phyloP scores from a whole-genome alignment of 2,329 filamentous ascomycete genomes.

The Fusarium avenaceum region DNA sequence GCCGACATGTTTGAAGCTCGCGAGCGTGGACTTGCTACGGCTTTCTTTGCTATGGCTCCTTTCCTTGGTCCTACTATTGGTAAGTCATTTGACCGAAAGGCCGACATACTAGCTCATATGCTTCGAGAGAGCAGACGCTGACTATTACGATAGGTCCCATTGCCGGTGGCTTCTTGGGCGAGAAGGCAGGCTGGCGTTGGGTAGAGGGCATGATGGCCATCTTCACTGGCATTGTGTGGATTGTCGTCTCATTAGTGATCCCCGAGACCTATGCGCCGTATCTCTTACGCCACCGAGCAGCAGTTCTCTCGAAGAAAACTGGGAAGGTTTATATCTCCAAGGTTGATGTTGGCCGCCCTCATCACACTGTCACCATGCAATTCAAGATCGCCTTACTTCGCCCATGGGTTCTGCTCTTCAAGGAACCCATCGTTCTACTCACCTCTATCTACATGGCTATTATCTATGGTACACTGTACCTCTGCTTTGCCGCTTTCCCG shows the following conservation, averaged over 20 bases:
- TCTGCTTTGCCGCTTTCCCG: slow-evolving; percentile 68
- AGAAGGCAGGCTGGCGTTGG: slow-evolving; percentile 74
- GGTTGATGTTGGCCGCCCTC: slow-evolving; percentile 60
- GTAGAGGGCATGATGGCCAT: slow-evolving; percentile 72
- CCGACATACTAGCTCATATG: not conserved
- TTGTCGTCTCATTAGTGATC: slow-evolving; percentile 63
- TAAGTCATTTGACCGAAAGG: slow-evolving; percentile 24
- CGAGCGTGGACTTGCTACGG: slow-evolving; percentile 69
- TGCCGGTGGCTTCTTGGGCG: slow-evolving; percentile 72
- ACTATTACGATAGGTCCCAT: slow-evolving; percentile 63
- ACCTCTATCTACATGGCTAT: slow-evolving; percentile 75
- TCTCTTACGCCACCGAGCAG: slow-evolving; percentile 66
- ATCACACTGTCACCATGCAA: slow-evolving; percentile 59
- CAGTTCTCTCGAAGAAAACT: slow-evolving; percentile 63
- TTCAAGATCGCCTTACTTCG: slow-evolving; percentile 70
- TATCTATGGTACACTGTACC: slow-evolving; percentile 67
- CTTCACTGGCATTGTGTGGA: slow-evolving; percentile 71
- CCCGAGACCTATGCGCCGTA: slow-evolving; percentile 73
- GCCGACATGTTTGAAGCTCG: slow-evolving; percentile 72
- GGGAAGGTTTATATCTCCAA: slow-evolving; percentile 69
- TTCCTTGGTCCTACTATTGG: slow-evolving; percentile 72
- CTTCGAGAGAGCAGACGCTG: not conserved
- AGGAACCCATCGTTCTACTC: slow-evolving; percentile 75
- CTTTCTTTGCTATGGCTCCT: slow-evolving; percentile 72
- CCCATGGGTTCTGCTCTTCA: slow-evolving; percentile 75